Base-by-base conservation (phyloP, 2,329 filamentous ascomycete species). In the Colletotrichum lupini region DNA sequence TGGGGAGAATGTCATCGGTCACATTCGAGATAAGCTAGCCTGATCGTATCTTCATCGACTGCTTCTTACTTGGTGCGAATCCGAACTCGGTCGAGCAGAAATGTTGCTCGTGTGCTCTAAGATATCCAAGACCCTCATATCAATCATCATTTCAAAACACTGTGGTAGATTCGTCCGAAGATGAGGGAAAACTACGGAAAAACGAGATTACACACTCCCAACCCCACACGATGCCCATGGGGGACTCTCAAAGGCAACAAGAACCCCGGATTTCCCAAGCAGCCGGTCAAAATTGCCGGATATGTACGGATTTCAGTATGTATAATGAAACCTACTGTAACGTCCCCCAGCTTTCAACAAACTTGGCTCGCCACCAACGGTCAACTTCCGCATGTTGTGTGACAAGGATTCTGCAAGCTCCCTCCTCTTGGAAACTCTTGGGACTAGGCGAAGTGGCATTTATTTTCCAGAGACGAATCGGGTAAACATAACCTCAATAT, bases 201-300 rank as follows among this genome's bases (percentile, higher is more conserved):
- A n/a, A 49, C 7, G 4, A 49, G n/a, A 7, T 9, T 3, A 6
- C 5, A 3, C 19, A 8, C 42, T 49, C 4, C 9, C 19, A 32
- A 55, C n/a, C 63, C 68, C 61, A 55, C 62, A 67, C 62, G 56
- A 12, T 37, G 1, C 62, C 46, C 35, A 61, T 53, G 56, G 62
- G 46, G 46, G 68, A 49, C 22, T 28, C 9, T 35, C 22, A 22
- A 16, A 28, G 28, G 12, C 5, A 57, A 35, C 24, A 14, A 42
- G n/a, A 55, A 30, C 57, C 68, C 68, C 68, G 22, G 63, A 52
- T 72, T 61, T 11, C 37, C 37, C 68, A 57, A 52, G 16, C 9
- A 35, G 57, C n/a, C 26, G 32, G 7, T 28, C n/a, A n/a, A 9
- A 19, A 32, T 35, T 67, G 56, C 56, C 62, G 61, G 32, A 14